Percentiles rank a stretch among this genome's conserved stretches.
Conservation (phyloP, 2,329 filamentous ascomycete genomes). For the Talaromyces sp. region DNA sequence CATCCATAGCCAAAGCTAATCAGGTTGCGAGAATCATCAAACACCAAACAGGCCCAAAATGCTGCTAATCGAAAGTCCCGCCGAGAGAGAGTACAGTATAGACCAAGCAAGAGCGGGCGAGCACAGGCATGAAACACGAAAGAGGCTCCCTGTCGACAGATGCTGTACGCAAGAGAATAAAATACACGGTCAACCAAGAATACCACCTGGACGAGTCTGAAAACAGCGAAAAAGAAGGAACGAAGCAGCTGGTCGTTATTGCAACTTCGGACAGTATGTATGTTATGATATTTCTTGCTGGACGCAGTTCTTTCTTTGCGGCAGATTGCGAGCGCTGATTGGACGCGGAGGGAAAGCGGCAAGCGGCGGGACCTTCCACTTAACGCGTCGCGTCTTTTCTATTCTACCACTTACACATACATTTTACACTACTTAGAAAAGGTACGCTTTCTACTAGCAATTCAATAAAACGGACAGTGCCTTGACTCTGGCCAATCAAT, state of each 20-base stretch:
- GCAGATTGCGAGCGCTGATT: background rate
- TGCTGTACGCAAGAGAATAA: background rate
- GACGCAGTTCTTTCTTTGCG: background rate
- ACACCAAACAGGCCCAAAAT: background rate
- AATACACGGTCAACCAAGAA: background rate
- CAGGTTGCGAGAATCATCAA: no score
- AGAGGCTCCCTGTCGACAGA: background rate
- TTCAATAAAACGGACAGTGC: background rate
- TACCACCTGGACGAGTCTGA: background rate
- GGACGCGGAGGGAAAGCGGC: background rate
- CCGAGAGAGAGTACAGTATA: background rate
- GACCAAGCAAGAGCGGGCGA: background rate
- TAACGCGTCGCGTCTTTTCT: slow-evolving; percentile 6
- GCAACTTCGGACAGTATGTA: background rate
- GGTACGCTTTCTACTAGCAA: no score
- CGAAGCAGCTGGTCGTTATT: background rate
- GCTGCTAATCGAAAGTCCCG: background rate
- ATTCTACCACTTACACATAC: no score
- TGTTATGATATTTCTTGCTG: background rate
- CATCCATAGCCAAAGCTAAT: slow-evolving; percentile 1
- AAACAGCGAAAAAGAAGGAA: background rate
- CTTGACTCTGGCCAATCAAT: background rate
- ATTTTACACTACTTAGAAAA: no score
- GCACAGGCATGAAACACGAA: background rate
- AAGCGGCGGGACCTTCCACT: background rate